A percentile compares a stretch with the other conserved stretches of the same genome.
These are phyloP conservation scores for Blastocystis sp. DNA, from an alignment of 352 stramenopile genomes.

Conservation along the genomic window DNA sequence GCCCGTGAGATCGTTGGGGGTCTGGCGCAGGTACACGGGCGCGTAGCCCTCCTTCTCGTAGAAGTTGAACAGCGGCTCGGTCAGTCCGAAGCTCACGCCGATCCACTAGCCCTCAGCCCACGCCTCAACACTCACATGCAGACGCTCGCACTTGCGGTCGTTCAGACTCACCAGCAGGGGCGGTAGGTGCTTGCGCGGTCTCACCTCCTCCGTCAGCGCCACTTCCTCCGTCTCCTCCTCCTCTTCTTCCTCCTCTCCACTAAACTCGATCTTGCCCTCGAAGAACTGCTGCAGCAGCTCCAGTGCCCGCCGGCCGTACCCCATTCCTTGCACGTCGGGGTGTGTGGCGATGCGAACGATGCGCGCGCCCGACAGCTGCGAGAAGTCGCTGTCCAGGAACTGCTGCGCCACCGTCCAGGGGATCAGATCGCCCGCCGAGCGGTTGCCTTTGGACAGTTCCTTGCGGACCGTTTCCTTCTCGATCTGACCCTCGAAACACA, in stretches of 20 bases:
- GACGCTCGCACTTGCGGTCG: conserved; percentile 85
- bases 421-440: conserved; percentile 94
- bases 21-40: conserved; percentile 95
- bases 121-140: conserved; percentile 77
- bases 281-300: conserved; percentile 94
- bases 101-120: conserved; percentile 79
- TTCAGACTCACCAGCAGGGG: conserved; percentile 90
- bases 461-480: conserved; percentile 89
- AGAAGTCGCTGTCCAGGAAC: conserved; percentile 97
- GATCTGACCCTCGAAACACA: conserved; percentile 93
- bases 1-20: conserved; percentile 96
- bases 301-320: conserved; percentile 92
- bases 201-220: conserved; percentile 73
- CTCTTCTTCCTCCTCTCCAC: conserved; percentile 73
- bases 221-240: conserved; percentile 71
- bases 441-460: conserved; percentile 89
- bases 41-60: conserved; percentile 89
- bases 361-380: conserved; percentile 88
- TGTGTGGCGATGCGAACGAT: conserved; percentile 96
- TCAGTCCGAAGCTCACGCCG: conserved; percentile 95
- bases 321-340: conserved; percentile 91
- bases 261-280: conserved; percentile 84
- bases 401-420: conserved; percentile 98
- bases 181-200: conserved; percentile 90
- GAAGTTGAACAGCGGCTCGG: conserved; percentile 91